Evolutionary conservation across 495 filamentous ascomycete genomes (phyloP).

Genomic region (Neohortaea acidophila): DNA sequence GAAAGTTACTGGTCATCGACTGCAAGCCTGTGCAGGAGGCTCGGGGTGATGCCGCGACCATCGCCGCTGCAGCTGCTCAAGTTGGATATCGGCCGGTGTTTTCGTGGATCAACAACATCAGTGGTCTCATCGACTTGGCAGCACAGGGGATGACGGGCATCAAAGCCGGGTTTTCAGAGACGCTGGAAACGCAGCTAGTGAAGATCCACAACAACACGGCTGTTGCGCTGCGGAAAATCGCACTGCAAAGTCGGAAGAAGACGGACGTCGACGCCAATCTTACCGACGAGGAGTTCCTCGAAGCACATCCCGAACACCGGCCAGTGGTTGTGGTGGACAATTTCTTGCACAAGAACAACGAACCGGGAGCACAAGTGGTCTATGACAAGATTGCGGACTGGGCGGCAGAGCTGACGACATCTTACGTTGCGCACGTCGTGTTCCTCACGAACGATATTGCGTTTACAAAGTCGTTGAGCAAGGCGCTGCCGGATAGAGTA

Average conservation of each 20-base stretch:
- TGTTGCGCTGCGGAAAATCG: constrained; percentile 61
- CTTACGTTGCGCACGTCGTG: constrained; percentile 90
- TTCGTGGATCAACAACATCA: constrained; percentile 89
- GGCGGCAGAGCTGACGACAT: constrained; percentile 67
- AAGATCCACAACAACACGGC: constrained; percentile 87
- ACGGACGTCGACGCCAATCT: constrained; percentile 57
- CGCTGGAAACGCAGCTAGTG: constrained; percentile 72
- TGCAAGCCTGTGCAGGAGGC: constrained; percentile 91
- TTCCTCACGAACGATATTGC: constrained; percentile 90
- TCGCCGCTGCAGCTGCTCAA: constrained; percentile 60
- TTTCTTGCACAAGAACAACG: constrained; percentile 67
- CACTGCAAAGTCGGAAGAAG: constrained; percentile 51
- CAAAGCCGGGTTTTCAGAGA: constrained; percentile 91
- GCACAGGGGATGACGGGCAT: constrained; percentile 87
- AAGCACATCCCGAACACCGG: constrained; percentile 70
- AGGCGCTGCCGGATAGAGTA: constrained; percentile 77
- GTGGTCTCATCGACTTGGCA: constrained; percentile 79
- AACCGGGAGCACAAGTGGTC: constrained; percentile 43
- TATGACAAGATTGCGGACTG: constrained; percentile 87
- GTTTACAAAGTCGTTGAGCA: constrained; percentile 74
- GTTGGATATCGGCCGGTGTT: constrained; percentile 92
- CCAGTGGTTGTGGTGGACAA: constrained; percentile 90
- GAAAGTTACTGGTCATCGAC: constrained; percentile 69
- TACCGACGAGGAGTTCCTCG: constrained; percentile 75
- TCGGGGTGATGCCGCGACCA: constrained; percentile 75